Evolutionary conservation across 1,139 yeast genomes (phyloP), one percentile per base, ranked within the genome.

Genomic region (Pichiaceae sp.): DNA sequence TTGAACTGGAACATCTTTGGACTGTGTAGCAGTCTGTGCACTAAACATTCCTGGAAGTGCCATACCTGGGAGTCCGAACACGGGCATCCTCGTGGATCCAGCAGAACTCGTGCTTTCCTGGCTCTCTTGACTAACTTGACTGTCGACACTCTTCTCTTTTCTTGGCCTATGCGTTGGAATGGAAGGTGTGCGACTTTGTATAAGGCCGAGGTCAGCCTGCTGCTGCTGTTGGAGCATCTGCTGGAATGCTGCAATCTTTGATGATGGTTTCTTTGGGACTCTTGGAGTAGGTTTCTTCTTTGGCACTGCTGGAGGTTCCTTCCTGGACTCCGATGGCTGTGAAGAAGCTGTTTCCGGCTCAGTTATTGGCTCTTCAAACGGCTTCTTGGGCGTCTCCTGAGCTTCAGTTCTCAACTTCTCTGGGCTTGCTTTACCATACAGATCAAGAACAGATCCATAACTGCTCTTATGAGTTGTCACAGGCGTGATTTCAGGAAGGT

Each of bases 221-320:
- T 69, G 75, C 41, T 65, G 67, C 42, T 62, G 61, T 33, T 70
- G 70, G 39, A 80, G 62, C 79, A 78, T 71, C 50, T 79, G 81
- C 51, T 81, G 93, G 53, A 82, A 81, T 0, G 87, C 87, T 2
- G 89, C 87, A 42, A 82, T 82, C 45, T 70, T 79, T 0, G 86
- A 77, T 0, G 89, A 79, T 17, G 84, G 75, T 46, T 81, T 81
- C 51, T 80, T 80, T 2, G 89, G 89, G 27, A 75, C 77, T 23
- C 77, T 78, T 3, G 87, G 87, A 11, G 83, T 81, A 0, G 64
- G 65, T 46, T 57, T 66, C 44, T 52, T 47, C 16, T 15, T 12
- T 6, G 19, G 27, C 4, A 4, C 28, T 11, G 8, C 28, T 7
- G 28, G 14, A 25, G 28, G 16, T 14, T 25, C 28, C 11, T 21